These are phyloP conservation scores for Rhodotorula glutinis DNA, from an alignment of 1,284 basidiomycete species.

Conservation along the genomic window DNA sequence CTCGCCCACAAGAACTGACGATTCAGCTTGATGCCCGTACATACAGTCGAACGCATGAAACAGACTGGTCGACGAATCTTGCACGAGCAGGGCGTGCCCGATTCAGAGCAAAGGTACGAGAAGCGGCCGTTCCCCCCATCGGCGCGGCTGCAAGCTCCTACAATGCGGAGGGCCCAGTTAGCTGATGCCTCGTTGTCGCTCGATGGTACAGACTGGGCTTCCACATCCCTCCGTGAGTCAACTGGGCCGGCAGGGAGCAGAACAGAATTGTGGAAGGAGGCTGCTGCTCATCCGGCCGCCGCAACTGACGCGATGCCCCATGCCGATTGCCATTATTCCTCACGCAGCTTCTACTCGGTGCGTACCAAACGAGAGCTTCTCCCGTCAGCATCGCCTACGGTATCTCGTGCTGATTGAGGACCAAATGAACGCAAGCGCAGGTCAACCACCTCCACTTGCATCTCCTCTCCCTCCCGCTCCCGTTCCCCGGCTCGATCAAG, in stretches of 20 bases:
- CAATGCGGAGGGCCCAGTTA: neutral
- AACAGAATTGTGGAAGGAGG: neutral
- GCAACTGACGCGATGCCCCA: too few species aligned
- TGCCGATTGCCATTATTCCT: too few species aligned
- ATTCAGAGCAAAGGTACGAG: conserved; percentile 5
- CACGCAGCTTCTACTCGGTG: conserved; percentile 33
- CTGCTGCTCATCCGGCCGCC: neutral
- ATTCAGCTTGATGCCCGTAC: neutral
- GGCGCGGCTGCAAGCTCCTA: neutral
- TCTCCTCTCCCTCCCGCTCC: conserved; percentile 32
- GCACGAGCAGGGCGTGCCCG: neutral
- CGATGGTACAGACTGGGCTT: conserved; percentile 27
- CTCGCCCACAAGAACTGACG: neutral
- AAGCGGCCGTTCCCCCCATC: neutral
- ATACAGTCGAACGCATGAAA: conserved; percentile 8
- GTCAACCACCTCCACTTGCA: conserved; percentile 40
- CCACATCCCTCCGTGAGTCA: conserved; percentile 34
- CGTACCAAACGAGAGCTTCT: neutral
- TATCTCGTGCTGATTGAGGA: too few species aligned
- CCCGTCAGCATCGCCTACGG: too few species aligned
- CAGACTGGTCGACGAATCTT: neutral
- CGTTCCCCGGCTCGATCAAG: conserved; percentile 30
- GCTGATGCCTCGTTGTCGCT: too few species aligned
- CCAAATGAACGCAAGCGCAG: conserved; percentile 7
- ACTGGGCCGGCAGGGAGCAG: too few species aligned